A percentile compares a stretch with the other conserved stretches of the same genome.
Conservation (phyloP, 2,329 filamentous ascomycete genomes). For the Colletotrichum somersetense region DNA sequence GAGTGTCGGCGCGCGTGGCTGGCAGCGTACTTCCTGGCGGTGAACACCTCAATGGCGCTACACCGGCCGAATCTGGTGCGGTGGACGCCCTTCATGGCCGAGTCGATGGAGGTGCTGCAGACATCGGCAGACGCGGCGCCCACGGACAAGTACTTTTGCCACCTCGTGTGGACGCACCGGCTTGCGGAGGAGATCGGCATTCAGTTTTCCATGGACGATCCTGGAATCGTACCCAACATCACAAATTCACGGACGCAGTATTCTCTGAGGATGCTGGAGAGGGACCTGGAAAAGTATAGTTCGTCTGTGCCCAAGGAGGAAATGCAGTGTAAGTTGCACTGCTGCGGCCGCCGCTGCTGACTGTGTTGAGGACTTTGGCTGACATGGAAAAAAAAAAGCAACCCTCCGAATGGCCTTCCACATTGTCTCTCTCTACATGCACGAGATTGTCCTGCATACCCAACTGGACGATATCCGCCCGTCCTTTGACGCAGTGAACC, state of each 20-base stretch:
- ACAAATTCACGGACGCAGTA: slow-evolving; percentile 74
- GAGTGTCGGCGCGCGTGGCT: slow-evolving; percentile 71
- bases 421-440: slow-evolving; percentile 78
- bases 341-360: background rate
- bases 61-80: slow-evolving; percentile 71
- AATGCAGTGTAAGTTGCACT: slow-evolving; percentile 65
- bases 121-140: slow-evolving; percentile 67
- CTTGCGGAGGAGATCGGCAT: slow-evolving; percentile 77
- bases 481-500: slow-evolving; percentile 59
- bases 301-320: slow-evolving; percentile 64
- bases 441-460: slow-evolving; percentile 79
- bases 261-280: slow-evolving; percentile 73
- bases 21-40: slow-evolving; percentile 69
- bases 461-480: slow-evolving; percentile 68
- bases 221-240: slow-evolving; percentile 65
- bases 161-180: slow-evolving; percentile 70
- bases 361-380: slow-evolving; percentile 24
- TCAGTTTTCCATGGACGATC: slow-evolving; percentile 77
- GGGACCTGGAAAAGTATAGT: slow-evolving; percentile 72
- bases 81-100: slow-evolving; percentile 71
- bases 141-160: slow-evolving; percentile 69
- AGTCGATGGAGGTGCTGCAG: slow-evolving; percentile 69
- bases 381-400: slow-evolving; percentile 59
- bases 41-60: slow-evolving; percentile 71
- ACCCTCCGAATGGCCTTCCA: slow-evolving; percentile 73